Conservation (phyloP, 345 rosid species). For the Salix koriyanagi region DNA sequence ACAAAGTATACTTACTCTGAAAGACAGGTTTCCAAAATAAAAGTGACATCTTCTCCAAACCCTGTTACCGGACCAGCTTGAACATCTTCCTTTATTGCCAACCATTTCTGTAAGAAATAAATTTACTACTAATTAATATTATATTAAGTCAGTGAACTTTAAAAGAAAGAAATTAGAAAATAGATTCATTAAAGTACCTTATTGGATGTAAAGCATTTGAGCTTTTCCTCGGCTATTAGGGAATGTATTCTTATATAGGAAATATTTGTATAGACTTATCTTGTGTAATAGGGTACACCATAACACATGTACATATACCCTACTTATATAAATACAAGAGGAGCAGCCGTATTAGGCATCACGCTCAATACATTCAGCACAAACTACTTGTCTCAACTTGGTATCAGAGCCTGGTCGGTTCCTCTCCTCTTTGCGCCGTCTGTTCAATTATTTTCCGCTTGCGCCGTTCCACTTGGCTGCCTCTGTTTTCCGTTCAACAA, state of each 20-base stretch:
- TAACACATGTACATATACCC: background rate
- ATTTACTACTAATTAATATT: background rate
- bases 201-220: conserved; percentile 13
- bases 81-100: conserved; percentile 28
- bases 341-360: too few relatives aligned
- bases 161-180: background rate
- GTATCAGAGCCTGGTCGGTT: too few relatives aligned
- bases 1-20: conserved; percentile 21
- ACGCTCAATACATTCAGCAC: too few relatives aligned
- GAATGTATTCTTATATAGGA: too few relatives aligned
- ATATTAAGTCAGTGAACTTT: background rate
- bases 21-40: conserved; percentile 3
- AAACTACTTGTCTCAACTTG: too few relatives aligned
- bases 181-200: conserved; percentile 17
- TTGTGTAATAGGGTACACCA: background rate
- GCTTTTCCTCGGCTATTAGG: conserved; percentile 20
- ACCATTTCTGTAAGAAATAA: conserved; percentile 25
- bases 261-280: too few relatives aligned
- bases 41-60: too few relatives aligned
- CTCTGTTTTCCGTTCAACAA: too few relatives aligned
- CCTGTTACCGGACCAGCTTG: background rate
- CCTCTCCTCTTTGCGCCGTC: too few relatives aligned
- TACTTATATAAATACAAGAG: too few relatives aligned
- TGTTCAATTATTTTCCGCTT: too few relatives aligned
- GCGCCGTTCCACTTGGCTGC: too few relatives aligned